These are phyloP conservation scores for Kwoniella botswanensis DNA, from an alignment of 768 basidiomycete genomes.

Conservation along the genomic window DNA sequence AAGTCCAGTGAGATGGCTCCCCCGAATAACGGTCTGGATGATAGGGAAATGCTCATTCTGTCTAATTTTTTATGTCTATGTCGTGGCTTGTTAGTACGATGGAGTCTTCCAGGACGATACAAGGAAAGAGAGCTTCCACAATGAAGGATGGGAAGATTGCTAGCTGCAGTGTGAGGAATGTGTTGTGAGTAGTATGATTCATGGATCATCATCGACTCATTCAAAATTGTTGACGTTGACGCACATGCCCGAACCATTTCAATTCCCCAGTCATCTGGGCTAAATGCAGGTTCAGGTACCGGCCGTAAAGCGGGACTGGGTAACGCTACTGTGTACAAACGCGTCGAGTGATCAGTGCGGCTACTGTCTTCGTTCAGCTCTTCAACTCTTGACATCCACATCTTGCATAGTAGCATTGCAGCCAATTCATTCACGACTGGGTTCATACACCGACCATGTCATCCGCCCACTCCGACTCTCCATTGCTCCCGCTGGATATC, in stretches of 20 bases:
- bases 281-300: conserved; percentile 1
- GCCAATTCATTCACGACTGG: no score
- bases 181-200: no score
- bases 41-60: conserved; percentile 22
- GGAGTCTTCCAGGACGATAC: no score
- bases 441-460: background rate
- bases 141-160: no score
- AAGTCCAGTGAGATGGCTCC: conserved; percentile 75
- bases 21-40: conserved; percentile 71
- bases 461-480: conserved; percentile 9
- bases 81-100: no score
- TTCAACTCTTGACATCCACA: no score
- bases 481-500: conserved; percentile 39
- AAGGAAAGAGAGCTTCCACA: no score
- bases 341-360: background rate
- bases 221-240: background rate
- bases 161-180: no score
- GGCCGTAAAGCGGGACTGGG: conserved; percentile 7
- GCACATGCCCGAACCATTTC: no score
- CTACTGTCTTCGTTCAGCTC: no score
- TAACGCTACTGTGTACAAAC: background rate
- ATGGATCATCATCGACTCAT: background rate
- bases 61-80: background rate
- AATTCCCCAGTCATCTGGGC: no score
- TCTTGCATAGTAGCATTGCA: background rate